A percentile compares a stretch with the other conserved stretches of the same genome.
Conservation (phyloP, 208 protist genomes). For the Trypanosoma theileri region DNA sequence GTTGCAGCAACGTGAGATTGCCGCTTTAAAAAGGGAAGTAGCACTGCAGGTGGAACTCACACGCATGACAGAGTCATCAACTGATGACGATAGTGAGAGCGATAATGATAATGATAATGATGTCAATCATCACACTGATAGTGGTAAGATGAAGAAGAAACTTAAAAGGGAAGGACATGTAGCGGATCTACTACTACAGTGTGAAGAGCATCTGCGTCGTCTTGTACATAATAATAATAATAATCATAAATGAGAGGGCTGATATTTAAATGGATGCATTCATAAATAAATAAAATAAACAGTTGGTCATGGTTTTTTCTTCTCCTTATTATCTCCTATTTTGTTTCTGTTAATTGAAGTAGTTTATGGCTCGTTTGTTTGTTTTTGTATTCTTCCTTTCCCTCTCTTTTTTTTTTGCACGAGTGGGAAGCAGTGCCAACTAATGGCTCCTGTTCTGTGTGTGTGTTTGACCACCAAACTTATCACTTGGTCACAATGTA, state of each 20-base stretch:
- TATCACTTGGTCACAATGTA: too few species aligned
- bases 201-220: neutral
- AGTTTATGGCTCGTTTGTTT: neutral
- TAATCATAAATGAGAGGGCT: too few species aligned
- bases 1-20: constrained; percentile 7
- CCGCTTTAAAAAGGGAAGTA: neutral
- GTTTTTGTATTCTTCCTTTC: too few species aligned
- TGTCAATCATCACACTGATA: neutral
- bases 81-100: neutral
- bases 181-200: neutral
- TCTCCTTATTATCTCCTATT: neutral
- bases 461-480: neutral
- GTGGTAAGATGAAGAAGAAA: neutral
- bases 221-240: too few species aligned
- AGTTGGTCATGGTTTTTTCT: too few species aligned
- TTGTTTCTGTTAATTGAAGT: neutral
- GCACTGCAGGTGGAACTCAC: neutral
- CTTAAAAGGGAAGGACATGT: neutral
- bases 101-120: neutral
- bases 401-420: neutral
- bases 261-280: too few species aligned
- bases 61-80: neutral
- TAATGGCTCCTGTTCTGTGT: neutral
- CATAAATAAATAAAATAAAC: too few species aligned
- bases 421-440: neutral